Percentiles rank a stretch among this genome's conserved stretches.
phyloP scores from a whole-genome alignment of 257 asterid species.

The Penstemon davidsonii region DNA sequence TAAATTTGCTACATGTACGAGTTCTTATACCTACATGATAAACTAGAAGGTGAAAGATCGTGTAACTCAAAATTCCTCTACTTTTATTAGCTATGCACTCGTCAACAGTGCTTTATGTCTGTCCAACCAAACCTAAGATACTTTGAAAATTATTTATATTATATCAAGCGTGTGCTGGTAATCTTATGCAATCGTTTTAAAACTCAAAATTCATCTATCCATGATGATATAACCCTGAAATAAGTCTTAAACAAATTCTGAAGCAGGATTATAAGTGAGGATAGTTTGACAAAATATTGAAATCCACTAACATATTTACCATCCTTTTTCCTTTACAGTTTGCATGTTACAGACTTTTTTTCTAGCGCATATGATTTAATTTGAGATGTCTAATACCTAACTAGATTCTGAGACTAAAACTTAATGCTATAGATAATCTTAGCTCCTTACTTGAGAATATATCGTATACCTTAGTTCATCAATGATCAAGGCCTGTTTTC shows the following conservation, averaged over 20 bases:
- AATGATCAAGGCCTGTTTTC: constrained; percentile 3
- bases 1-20: neutral
- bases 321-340: neutral
- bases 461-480: constrained; percentile 5
- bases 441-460: neutral
- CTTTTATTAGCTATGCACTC: neutral
- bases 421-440: constrained; percentile 1
- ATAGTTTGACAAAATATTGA: neutral
- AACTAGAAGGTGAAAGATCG: constrained; percentile 8
- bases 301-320: neutral
- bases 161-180: neutral
- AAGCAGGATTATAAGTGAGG: neutral
- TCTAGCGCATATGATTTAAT: constrained; percentile 6
- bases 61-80: neutral
- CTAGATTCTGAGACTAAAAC: constrained; percentile 8
- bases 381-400: neutral
- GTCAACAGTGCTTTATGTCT: no score
- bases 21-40: neutral
- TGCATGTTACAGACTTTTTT: neutral
- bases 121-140: neutral
- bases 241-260: neutral
- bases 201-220: neutral
- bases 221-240: neutral
- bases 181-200: constrained; percentile 2
- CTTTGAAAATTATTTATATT: neutral